phyloP scores from a whole-genome alignment of 139 green algal genomes.

The Chlorella sp. region DNA sequence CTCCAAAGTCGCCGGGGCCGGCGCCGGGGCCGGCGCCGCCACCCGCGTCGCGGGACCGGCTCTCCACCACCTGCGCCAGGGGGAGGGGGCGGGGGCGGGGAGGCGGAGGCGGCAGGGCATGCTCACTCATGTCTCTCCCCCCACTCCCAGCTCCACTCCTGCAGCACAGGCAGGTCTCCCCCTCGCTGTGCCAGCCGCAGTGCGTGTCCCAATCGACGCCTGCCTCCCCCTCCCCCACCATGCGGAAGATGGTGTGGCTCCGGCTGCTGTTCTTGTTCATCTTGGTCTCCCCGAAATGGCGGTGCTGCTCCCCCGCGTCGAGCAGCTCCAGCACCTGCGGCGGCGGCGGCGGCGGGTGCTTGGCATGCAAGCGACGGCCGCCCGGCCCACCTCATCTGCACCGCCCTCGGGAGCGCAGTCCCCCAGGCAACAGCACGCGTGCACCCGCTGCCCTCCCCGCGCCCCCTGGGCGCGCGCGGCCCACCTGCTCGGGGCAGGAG shows the following conservation, averaged over 20 bases:
- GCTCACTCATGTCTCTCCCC: not conserved
- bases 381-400: too few species aligned
- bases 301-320: conserved; percentile 69
- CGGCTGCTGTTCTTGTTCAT: conserved; percentile 93
- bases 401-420: too few species aligned
- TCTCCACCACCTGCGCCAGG: conserved; percentile 59
- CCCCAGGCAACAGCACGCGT: too few species aligned
- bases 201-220: not conserved
- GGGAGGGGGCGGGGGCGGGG: conserved; percentile 54
- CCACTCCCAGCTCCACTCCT: not conserved
- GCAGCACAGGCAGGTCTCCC: not conserved
- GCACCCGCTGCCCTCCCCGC: too few species aligned
- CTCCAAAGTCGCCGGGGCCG: conserved; percentile 58
- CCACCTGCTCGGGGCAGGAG: conserved; percentile 72
- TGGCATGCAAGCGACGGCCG: too few species aligned
- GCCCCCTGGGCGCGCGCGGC: too few species aligned
- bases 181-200: not conserved
- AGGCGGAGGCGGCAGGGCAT: conserved; percentile 8
- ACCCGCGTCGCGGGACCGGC: conserved; percentile 42
- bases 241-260: conserved; percentile 95
- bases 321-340: conserved; percentile 82
- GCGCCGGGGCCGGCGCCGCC: too few species aligned
- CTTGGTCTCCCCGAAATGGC: conserved; percentile 92
- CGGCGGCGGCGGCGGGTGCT: too few species aligned
- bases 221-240: conserved; percentile 71